These are phyloP conservation scores for Xylariales sp. DNA, from an alignment of 2,329 filamentous ascomycete genomes.

Conservation along the genomic window DNA sequence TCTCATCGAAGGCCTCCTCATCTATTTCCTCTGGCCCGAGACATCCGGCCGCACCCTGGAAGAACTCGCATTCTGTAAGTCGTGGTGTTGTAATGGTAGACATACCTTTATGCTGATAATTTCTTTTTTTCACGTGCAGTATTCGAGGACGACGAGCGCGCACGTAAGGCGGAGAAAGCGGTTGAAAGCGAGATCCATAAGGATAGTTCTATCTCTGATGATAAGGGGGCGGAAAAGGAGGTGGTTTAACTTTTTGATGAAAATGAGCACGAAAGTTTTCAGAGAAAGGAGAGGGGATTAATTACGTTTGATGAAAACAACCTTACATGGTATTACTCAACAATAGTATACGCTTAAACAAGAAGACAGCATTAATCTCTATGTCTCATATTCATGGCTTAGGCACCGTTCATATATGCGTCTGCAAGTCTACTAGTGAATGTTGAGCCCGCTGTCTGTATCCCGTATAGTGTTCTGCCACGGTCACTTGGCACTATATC, in stretches of 20 bases:
- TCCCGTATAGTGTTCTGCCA: no score
- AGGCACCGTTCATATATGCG: no score
- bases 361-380: background rate
- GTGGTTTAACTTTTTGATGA: conserved; percentile 23
- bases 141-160: conserved; percentile 46
- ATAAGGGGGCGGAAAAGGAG: conserved; percentile 38
- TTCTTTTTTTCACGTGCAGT: conserved; percentile 36
- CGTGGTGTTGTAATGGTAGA: background rate
- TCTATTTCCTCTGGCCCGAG: conserved; percentile 83
- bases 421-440: no score
- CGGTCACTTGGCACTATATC: no score
- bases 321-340: background rate
- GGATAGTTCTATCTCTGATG: conserved; percentile 39
- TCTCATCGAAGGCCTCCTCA: conserved; percentile 54
- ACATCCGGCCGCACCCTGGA: conserved; percentile 81
- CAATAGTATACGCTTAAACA: no score
- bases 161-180: conserved; percentile 43
- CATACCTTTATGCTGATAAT: conserved; percentile 25
- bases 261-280: background rate
- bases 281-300: background rate
- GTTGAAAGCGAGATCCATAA: conserved; percentile 48
- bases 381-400: background rate
- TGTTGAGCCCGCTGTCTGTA: no score
- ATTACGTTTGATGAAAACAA: background rate
- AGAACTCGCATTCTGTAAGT: conserved; percentile 59